Percentiles rank a stretch among this genome's conserved stretches.
Evolutionary conservation across 257 asterid species (phyloP).

Genomic region (Capsicum chinense): DNA sequence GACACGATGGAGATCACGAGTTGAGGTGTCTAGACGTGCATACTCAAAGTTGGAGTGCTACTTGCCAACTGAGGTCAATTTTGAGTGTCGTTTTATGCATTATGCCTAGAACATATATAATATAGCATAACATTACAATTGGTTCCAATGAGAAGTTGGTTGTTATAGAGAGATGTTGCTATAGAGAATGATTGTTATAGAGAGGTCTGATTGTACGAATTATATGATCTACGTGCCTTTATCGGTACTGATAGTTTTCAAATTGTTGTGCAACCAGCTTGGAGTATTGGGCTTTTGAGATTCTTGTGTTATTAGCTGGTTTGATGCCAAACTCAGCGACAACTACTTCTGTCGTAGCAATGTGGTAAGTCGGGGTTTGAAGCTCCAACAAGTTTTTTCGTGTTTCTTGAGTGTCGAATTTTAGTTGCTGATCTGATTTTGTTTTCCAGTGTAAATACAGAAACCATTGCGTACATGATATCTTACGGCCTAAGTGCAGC

Average conservation of each 20-base stretch:
- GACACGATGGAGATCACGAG: no score
- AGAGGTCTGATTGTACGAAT: neutral
- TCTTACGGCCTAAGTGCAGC: conserved; percentile 86
- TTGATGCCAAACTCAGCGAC: conserved; percentile 78
- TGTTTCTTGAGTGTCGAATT: neutral
- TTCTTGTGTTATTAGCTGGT: conserved; percentile 81
- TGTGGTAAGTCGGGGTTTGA: conserved; percentile 57
- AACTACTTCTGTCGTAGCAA: conserved; percentile 73
- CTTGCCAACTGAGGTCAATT: no score
- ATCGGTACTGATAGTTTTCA: neutral
- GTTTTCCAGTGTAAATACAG: conserved; percentile 46
- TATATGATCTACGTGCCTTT: neutral
- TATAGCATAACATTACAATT: neutral
- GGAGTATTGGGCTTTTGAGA: conserved; percentile 92
- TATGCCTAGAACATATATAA: neutral
- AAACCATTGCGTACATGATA: conserved; percentile 58
- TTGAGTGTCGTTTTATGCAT: no score
- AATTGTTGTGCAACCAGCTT: conserved; percentile 46
- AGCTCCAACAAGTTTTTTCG: neutral
- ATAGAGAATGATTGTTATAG: neutral
- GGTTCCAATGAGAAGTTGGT: neutral
- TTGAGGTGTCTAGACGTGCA: no score
- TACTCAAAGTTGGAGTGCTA: no score
- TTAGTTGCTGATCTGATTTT: neutral
- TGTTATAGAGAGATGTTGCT: neutral